Base-by-base conservation (phyloP, 2,329 filamentous ascomycete species). In the Tolypocladium nubicola region DNA sequence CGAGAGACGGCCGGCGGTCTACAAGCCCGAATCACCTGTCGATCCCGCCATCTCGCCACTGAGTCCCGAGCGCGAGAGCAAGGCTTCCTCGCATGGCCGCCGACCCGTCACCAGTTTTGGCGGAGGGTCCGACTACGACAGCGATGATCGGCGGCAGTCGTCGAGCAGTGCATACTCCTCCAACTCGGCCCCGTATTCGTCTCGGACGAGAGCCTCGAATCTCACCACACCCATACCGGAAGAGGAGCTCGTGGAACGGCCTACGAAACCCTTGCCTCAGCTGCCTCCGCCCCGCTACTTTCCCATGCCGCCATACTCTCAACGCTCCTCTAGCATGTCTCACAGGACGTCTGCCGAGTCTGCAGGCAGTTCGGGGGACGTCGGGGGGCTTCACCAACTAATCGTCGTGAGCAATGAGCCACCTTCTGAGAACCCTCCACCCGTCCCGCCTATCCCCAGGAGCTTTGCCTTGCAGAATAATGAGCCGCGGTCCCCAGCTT, bases 1-100 rank as follows among this genome's bases (percentile, higher is more conserved):
- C 16, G 61, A 66, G 50, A 63, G 67, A 33, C 60, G 66, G 26
- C 61, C 56, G 19, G 52, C 26, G 6, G 39, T 57, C 23, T 30
- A 16, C 45, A 39, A 38, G 33, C 43, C 62, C 4, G 62, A 58
- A 54, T 65, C 59, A 8, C 63, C 56, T 39, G 55, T 61, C 33
- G 60, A 63, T 54, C 59, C 62, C 2, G 43, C 56, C 23, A 58
- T 62, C 30, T 60, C 57, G 35, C 62, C 58, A 2, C 38, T 57
- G 21, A 54, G 43, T 26, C 52, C 41, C 10, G 56, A 50, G 16
- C 30, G 37, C 41, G 40, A 35, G 30, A 37, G 19, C 23, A 52
- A 39, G 38, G 39, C 53, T 23, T 38, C 55, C 37, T 21, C 10
- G 1, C 8, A 14, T 21, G 37, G 55, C 7, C 45, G 55, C 40